A percentile compares a stretch with the other conserved stretches of the same genome.
These are phyloP conservation scores for Takashimella tepidaria DNA, from an alignment of 1,284 basidiomycete genomes.

Conservation along the genomic window DNA sequence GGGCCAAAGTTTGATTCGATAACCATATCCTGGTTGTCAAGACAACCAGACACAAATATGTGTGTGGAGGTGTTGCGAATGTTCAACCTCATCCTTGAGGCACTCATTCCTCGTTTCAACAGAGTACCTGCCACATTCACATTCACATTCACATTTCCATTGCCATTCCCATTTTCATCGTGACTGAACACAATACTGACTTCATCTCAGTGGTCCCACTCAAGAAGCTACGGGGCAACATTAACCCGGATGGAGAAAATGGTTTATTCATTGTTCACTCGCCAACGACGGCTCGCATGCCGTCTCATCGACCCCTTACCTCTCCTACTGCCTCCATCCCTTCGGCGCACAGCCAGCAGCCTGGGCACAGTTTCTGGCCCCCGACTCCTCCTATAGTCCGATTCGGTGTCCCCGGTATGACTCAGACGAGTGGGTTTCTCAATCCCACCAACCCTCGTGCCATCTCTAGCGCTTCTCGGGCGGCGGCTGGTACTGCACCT, in stretches of 20 bases:
- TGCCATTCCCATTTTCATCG: background rate
- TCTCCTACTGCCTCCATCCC: background rate
- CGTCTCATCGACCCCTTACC: too few relatives aligned
- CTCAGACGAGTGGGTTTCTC: background rate
- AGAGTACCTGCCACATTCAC: too few relatives aligned
- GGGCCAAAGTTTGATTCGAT: too few relatives aligned
- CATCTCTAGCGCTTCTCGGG: too few relatives aligned
- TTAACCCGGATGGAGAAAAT: too few relatives aligned
- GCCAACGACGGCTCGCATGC: background rate
- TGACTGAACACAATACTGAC: too few relatives aligned
- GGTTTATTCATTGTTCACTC: background rate
- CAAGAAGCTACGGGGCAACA: background rate
- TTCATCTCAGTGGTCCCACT: background rate
- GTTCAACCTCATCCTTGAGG: too few relatives aligned
- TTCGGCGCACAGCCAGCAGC: slow-evolving; percentile 18
- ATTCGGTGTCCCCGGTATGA: background rate
- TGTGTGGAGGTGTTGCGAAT: background rate
- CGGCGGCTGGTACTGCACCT: too few relatives aligned
- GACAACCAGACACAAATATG: background rate
- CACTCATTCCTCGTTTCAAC: too few relatives aligned
- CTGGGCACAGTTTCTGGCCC: slow-evolving; percentile 15
- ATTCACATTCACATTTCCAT: background rate
- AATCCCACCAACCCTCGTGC: background rate
- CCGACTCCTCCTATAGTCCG: slow-evolving; percentile 9
- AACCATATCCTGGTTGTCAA: too few relatives aligned